These are phyloP conservation scores for Chionographis japonica DNA, from an alignment of 106 monocot genomes.

Conservation along the genomic window DNA sequence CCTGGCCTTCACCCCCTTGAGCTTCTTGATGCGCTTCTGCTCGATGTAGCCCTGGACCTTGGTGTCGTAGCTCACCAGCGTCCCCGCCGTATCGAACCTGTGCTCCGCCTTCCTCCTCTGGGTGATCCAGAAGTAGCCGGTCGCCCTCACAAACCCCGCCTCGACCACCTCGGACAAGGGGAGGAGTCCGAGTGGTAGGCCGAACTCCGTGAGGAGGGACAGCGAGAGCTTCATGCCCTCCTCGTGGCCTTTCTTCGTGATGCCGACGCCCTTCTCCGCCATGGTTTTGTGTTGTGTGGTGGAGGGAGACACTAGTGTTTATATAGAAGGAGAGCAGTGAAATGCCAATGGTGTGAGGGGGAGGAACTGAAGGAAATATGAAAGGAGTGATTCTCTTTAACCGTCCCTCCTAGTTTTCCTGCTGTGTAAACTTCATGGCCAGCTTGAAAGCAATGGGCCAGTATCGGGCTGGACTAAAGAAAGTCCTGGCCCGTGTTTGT, in stretches of 20 bases:
- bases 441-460: too few relatives aligned
- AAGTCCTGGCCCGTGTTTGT: too few relatives aligned
- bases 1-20: conserved; percentile 23
- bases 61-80: conserved; percentile 18
- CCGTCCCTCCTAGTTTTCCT: too few relatives aligned
- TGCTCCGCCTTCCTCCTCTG: conserved; percentile 19
- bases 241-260: conserved; percentile 14
- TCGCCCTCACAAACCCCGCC: conserved; percentile 5
- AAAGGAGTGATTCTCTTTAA: too few relatives aligned
- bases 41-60: conserved; percentile 8
- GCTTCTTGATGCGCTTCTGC: conserved; percentile 13
- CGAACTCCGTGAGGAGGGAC: conserved; percentile 8
- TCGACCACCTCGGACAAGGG: conserved; percentile 7
- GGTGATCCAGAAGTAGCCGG: conserved; percentile 12
- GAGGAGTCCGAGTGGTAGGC: conserved; percentile 15
- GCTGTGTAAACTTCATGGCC: too few relatives aligned
- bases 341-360: too few relatives aligned
- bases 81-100: conserved; percentile 11
- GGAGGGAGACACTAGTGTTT: too few relatives aligned
- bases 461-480: too few relatives aligned
- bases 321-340: too few relatives aligned
- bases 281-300: background rate
- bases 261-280: conserved; percentile 8
- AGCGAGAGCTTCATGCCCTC: conserved; percentile 12
- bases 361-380: too few relatives aligned